Evolutionary conservation across 1,139 yeast species (phyloP).

Genomic region (Yamadazyma triangularis): DNA sequence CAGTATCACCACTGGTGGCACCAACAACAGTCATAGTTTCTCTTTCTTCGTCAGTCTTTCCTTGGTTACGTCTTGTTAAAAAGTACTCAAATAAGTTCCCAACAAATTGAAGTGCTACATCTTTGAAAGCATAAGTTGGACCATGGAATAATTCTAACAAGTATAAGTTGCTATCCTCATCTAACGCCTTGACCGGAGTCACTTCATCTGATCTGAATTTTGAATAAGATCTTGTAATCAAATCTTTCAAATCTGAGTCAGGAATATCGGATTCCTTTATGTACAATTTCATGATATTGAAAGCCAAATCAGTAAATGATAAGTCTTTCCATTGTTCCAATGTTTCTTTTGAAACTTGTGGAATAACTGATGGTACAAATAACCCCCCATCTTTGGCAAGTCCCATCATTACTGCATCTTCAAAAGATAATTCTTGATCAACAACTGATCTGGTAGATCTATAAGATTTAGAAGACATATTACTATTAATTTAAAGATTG

Average conservation of each 20-base stretch:
- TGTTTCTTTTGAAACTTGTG: conserved; percentile 58
- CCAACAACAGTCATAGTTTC: conserved; percentile 94
- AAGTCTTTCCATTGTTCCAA: conserved; percentile 66
- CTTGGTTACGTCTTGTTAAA: conserved; percentile 69
- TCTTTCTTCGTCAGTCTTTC: conserved; percentile 55
- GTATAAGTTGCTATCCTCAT: conserved; percentile 51
- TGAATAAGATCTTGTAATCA: conserved; percentile 72
- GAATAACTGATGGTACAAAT: conserved; percentile 81
- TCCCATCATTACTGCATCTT: conserved; percentile 90
- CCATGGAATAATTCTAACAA: conserved; percentile 95
- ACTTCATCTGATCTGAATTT: conserved; percentile 84
- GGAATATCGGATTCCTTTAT: conserved; percentile 69
- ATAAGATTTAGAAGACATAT: conserved; percentile 49
- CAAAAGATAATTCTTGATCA: conserved; percentile 62
- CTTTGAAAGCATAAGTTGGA: conserved; percentile 98
- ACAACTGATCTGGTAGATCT: conserved; percentile 79
- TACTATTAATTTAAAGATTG: too few relatives aligned
- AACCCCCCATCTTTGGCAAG: conserved; percentile 96
- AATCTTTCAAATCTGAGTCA: conserved; percentile 54
- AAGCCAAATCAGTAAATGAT: conserved; percentile 81
- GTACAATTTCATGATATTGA: conserved; percentile 77
- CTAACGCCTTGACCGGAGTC: conserved; percentile 72
- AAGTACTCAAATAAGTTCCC: conserved; percentile 95
- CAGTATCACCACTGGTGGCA: conserved; percentile 99
- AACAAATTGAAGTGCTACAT: conserved; percentile 95